Percentiles rank a stretch among this genome's conserved stretches.
Conservation (phyloP, 345 rosid genomes). For the Clarkia xantiana region DNA sequence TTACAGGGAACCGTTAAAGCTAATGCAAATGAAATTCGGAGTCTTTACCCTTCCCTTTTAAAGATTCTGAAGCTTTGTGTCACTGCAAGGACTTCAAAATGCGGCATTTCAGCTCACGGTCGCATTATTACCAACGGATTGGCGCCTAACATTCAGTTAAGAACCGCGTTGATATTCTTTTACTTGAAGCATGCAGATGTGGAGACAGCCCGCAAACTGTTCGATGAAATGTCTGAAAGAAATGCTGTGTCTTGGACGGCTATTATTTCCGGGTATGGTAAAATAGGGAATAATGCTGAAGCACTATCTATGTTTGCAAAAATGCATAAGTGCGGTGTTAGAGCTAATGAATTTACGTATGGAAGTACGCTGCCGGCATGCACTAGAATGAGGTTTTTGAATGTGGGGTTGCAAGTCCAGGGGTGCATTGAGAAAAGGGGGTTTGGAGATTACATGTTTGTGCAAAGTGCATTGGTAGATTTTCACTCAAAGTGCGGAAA, state of each 20-base stretch:
- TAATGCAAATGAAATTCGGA: no score
- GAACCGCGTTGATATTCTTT: slow-evolving; percentile 22
- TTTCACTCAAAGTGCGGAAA: slow-evolving; percentile 45
- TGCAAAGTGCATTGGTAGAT: slow-evolving; percentile 48
- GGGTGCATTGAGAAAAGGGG: slow-evolving; percentile 36
- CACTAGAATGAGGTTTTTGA: slow-evolving; percentile 19
- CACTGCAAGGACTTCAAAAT: slow-evolving; percentile 8
- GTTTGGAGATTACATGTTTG: slow-evolving; percentile 29
- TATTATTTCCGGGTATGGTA: slow-evolving; percentile 40
- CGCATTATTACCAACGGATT: slow-evolving; percentile 32
- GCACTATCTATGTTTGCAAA: slow-evolving; percentile 27
- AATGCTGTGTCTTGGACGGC: slow-evolving; percentile 58
- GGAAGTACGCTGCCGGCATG: slow-evolving; percentile 46
- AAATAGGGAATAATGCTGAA: slow-evolving; percentile 11
- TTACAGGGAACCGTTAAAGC: no score
- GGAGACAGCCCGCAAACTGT: slow-evolving; percentile 31
- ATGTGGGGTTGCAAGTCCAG: slow-evolving; percentile 49
- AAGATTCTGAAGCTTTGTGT: slow-evolving; percentile 26
- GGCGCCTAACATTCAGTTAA: slow-evolving; percentile 20
- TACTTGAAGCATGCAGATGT: slow-evolving; percentile 22
- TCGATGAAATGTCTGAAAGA: slow-evolving; percentile 42
- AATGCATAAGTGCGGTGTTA: no score
- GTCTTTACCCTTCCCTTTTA: no score
- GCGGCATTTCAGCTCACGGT: slow-evolving; percentile 25
- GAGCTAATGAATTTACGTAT: slow-evolving; percentile 32